Conservation (phyloP, 495 filamentous ascomycete species). For the Margaritispora aquatica region DNA sequence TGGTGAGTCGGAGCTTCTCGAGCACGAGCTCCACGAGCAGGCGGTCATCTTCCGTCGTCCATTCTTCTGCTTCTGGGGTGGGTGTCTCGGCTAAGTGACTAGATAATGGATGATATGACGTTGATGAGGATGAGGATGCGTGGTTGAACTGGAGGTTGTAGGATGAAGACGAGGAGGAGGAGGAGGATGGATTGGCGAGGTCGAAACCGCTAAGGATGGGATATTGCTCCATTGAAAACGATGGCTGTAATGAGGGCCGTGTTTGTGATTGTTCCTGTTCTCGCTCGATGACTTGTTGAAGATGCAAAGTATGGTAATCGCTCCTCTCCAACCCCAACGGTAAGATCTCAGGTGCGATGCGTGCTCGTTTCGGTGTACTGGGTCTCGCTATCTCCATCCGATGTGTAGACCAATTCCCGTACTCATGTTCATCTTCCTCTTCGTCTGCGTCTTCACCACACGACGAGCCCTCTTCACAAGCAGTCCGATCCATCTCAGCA, state of each 20-base stretch:
- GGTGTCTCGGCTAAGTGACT: too few species aligned
- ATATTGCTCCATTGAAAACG: background rate
- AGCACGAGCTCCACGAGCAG: slow-evolving; percentile 67
- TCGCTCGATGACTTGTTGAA: slow-evolving; percentile 17
- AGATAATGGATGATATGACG: too few species aligned
- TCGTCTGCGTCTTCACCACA: slow-evolving; percentile 33
- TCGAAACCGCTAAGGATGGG: background rate
- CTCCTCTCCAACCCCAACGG: slow-evolving; percentile 59
- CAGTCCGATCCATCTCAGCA: slow-evolving; percentile 44
- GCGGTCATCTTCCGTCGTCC: slow-evolving; percentile 65
- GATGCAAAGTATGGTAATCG: slow-evolving; percentile 58
- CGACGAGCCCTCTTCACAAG: slow-evolving; percentile 23
- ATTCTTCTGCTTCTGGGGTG: slow-evolving; percentile 26
- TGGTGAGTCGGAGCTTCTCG: slow-evolving; percentile 65
- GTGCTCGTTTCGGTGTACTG: slow-evolving; percentile 62
- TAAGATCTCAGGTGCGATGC: slow-evolving; percentile 58
- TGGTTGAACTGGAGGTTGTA: too few species aligned
- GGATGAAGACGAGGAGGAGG: too few species aligned
- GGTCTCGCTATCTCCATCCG: slow-evolving; percentile 28
- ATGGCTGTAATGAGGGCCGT: background rate
- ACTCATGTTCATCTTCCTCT: slow-evolving; percentile 30
- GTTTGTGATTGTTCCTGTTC: too few species aligned
- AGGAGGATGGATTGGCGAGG: too few species aligned
- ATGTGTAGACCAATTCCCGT: slow-evolving; percentile 14
- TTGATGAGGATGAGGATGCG: too few species aligned